A percentile compares a stretch with the other conserved stretches of the same genome.
Conservation (phyloP, 805 yeast species). For the Barnettozyma californica region DNA sequence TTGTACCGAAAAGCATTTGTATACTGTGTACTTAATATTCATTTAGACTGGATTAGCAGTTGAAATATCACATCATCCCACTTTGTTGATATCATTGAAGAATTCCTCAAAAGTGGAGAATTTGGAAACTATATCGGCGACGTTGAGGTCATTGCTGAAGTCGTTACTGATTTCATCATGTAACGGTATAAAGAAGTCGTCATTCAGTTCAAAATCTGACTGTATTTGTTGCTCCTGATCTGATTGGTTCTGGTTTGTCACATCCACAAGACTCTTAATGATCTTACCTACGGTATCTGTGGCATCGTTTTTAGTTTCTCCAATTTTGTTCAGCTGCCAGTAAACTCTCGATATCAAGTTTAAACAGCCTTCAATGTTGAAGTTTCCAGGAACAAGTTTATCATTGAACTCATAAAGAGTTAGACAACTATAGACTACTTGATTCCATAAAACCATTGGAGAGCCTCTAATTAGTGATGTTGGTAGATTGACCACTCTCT, state of each 20-base stretch:
- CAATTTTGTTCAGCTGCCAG: constrained; percentile 54
- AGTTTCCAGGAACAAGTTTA: constrained; percentile 31
- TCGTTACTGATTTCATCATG: constrained; percentile 25
- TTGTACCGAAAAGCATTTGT: no score
- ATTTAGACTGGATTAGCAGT: neutral
- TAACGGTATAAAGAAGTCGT: constrained; percentile 18
- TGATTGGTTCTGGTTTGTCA: constrained; percentile 6
- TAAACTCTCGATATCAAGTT: constrained; percentile 47
- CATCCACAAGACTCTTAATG: constrained; percentile 41
- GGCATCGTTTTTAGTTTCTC: constrained; percentile 52
- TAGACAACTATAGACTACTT: constrained; percentile 49
- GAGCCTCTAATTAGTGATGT: constrained; percentile 47
- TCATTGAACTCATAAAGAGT: constrained; percentile 44
- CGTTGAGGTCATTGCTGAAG: constrained; percentile 11
- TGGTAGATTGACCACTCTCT: constrained; percentile 39
- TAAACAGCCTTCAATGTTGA: constrained; percentile 34
- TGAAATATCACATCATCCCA: neutral
- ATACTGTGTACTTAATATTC: no score
- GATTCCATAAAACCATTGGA: constrained; percentile 46
- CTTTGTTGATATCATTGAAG: constrained; percentile 38
- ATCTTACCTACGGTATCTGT: constrained; percentile 56
- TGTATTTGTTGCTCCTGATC: neutral
- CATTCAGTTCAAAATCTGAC: constrained; percentile 4
- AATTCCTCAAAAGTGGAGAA: constrained; percentile 51
- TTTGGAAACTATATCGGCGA: constrained; percentile 14